Evolutionary conservation across 345 rosid genomes (phyloP), one percentile per base, ranked within the genome.

Genomic region (Ceriops tagal): DNA sequence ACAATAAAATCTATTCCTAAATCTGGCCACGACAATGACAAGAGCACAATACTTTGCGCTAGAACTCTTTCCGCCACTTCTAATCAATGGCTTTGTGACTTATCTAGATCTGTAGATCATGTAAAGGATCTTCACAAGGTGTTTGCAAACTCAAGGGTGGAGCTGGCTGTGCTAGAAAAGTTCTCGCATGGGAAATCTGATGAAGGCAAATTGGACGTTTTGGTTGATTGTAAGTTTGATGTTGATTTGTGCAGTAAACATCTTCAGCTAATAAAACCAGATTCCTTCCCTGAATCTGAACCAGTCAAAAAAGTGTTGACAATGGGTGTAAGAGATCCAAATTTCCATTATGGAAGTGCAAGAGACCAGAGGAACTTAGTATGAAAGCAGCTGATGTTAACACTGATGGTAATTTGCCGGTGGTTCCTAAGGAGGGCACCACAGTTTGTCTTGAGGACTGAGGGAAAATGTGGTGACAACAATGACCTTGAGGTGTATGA

Each of bases 91-190:
- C 26, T 24, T 24, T 24, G 26, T 24, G 26, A 24, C 26, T 24
- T 24, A 24, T 24, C 26, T 24, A 24, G 26, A 24, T 24, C 26
- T 24, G 26, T 24, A 24, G 26, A 24, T 24, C 26, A 24, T 24
- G 26, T 24, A 24, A 24, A 24, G 26, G 26, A 24, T 24, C 26
- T 24, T 24, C 96, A 83, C 64, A 89, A 90, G 80, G 83, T 89
- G 74, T 63, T 87, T 64, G 89, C 92, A 6, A 22, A 64, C 65
- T 72, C 87, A 53, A 82, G 65, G 65, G 83, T 83, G 15, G 93
- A 82, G 61, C 71, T 82, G 35, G 78, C 76, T 31, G 65, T 73
- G 66, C 78, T 85, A 30, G 79, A 75, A 16, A 61, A 76, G 67
- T 47, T 59, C 49, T 73, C 79, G 69, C 71, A 78, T 79, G 78